These are phyloP conservation scores for Talaromyces sp. DNA, from an alignment of 2,329 filamentous ascomycete species.

Conservation along the genomic window DNA sequence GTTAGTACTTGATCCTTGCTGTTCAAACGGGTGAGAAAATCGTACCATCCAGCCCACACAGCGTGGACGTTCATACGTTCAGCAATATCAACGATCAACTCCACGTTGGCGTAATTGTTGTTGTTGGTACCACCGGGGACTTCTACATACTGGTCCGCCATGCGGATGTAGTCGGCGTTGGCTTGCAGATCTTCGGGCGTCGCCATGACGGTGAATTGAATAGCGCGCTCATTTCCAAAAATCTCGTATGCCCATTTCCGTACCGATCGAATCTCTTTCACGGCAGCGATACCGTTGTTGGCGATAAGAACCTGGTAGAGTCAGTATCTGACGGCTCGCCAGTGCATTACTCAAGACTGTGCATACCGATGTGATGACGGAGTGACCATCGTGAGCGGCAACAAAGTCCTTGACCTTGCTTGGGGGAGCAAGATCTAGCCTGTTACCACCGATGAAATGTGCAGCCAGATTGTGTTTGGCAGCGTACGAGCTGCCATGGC, in stretches of 20 bases:
- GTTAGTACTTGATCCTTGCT: not conserved
- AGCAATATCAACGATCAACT: slow-evolving; percentile 96
- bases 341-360: slow-evolving; percentile 16
- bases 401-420: slow-evolving; percentile 97
- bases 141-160: slow-evolving; percentile 99
- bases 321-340: not conserved
- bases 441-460: slow-evolving; percentile 97
- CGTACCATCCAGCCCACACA: slow-evolving; percentile 94
- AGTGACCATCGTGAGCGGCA: slow-evolving; percentile 82
- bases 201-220: slow-evolving; percentile 99
- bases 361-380: slow-evolving; percentile 93
- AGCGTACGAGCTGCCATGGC: slow-evolving; percentile 62
- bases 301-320: slow-evolving; percentile 80
- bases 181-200: slow-evolving; percentile 95
- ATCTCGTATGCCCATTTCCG: slow-evolving; percentile 99
- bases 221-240: slow-evolving; percentile 95
- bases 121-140: slow-evolving; percentile 90
- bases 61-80: slow-evolving; percentile 98
- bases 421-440: slow-evolving; percentile 72
- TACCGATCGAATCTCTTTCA: slow-evolving; percentile 98
- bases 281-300: slow-evolving; percentile 98
- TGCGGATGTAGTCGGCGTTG: slow-evolving; percentile 98
- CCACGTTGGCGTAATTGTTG: slow-evolving; percentile 99
- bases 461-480: slow-evolving; percentile 77
- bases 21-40: not conserved